phyloP scores from a whole-genome alignment of 495 filamentous ascomycete species.

The Hypomontagnella monticulosa region DNA sequence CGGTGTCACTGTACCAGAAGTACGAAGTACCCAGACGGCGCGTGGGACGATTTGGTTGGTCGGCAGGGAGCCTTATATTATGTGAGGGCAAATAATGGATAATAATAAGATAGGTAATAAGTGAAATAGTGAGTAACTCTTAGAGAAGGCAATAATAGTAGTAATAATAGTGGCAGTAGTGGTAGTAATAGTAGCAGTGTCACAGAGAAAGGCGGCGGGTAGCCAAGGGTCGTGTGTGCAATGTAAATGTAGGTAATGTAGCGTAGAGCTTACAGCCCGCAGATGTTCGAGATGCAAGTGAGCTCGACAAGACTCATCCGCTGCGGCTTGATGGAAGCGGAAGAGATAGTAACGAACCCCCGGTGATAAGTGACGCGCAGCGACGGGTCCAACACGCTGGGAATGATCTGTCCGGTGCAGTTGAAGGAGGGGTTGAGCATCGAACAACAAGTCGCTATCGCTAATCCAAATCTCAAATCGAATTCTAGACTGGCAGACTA shows the following conservation, averaged over 20 bases:
- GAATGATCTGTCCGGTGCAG: constrained; percentile 38
- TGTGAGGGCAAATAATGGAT: constrained; percentile 27
- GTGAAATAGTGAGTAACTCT: too few species aligned
- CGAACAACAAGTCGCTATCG: constrained; percentile 25
- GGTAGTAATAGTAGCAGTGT: not conserved
- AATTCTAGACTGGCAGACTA: constrained; percentile 26
- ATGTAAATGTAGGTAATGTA: constrained; percentile 9
- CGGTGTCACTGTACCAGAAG: constrained; percentile 41
- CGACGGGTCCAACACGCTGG: constrained; percentile 39
- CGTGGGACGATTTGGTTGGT: constrained; percentile 44
- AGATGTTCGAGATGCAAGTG: constrained; percentile 26
- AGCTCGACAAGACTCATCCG: constrained; percentile 32
- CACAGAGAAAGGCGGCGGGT: not conserved
- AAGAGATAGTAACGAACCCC: constrained; percentile 28
- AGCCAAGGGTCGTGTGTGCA: not conserved
- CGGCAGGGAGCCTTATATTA: constrained; percentile 30
- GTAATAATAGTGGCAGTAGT: constrained; percentile 17
- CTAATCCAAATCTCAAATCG: constrained; percentile 24
- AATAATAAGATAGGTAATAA: constrained; percentile 4
- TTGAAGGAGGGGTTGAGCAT: constrained; percentile 5
- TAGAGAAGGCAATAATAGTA: constrained; percentile 1
- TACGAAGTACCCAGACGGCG: constrained; percentile 15
- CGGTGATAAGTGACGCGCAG: constrained; percentile 39
- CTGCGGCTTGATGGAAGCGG: constrained; percentile 32
- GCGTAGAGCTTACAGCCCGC: constrained; percentile 20